A percentile compares a stretch with the other conserved stretches of the same genome.
These are phyloP conservation scores for Monosporascus sp. DNA, from an alignment of 2,329 filamentous ascomycete species.

Conservation along the genomic window DNA sequence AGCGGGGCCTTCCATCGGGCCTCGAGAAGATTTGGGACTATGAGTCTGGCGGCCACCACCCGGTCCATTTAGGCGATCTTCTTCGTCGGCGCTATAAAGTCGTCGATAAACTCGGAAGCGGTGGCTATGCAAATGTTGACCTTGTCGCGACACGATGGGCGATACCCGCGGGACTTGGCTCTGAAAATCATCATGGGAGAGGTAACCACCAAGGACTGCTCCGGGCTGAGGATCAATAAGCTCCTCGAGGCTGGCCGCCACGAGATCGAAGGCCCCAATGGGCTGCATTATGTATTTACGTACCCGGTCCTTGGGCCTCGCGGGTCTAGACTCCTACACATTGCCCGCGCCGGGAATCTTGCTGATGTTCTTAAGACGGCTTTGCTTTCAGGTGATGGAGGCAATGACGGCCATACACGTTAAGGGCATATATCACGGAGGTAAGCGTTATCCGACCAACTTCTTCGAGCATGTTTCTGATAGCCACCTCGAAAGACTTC, in stretches of 20 bases:
- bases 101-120: slow-evolving; percentile 36
- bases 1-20: not conserved
- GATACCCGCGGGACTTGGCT: slow-evolving; percentile 20
- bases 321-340: slow-evolving; percentile 8
- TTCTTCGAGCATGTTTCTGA: not conserved
- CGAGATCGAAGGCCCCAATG: slow-evolving; percentile 18
- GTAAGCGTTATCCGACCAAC: slow-evolving; percentile 10
- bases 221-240: slow-evolving; percentile 12
- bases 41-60: slow-evolving; percentile 33
- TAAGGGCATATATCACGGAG: slow-evolving; percentile 26
- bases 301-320: slow-evolving; percentile 23
- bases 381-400: slow-evolving; percentile 11
- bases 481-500: slow-evolving; percentile 15
- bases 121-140: slow-evolving; percentile 39
- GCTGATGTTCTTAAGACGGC: slow-evolving; percentile 9
- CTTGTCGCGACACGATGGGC: slow-evolving; percentile 21
- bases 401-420: slow-evolving; percentile 21
- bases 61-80: slow-evolving; percentile 35
- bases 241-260: slow-evolving; percentile 6
- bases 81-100: slow-evolving; percentile 32
- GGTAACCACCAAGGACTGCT: slow-evolving; percentile 11
- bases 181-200: slow-evolving; percentile 28
- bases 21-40: slow-evolving; percentile 20
- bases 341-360: slow-evolving; percentile 1
- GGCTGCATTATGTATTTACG: slow-evolving; percentile 19